Base-by-base conservation (phyloP, 2,329 filamentous ascomycete species). In the Fusarium xyrophilum region DNA sequence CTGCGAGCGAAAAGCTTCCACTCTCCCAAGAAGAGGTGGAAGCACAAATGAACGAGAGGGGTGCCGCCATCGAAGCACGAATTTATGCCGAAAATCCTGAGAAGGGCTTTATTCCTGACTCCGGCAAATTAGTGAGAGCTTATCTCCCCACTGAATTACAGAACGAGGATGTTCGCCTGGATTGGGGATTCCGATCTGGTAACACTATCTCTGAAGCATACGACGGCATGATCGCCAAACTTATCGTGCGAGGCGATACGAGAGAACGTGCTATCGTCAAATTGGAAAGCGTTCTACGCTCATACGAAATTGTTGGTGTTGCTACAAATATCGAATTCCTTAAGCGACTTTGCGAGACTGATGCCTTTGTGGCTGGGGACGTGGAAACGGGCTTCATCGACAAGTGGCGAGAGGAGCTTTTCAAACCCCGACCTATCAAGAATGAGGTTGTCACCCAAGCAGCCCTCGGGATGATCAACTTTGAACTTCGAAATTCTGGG, bases 171-270 rank as follows among this genome's bases (percentile, higher is more conserved):
- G 87, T 98, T 33, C 89, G 96, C 40, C 93, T 99, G 69, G 96
- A 99, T 75, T 93, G 94, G 46, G 96, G 96, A 3, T 98, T 98
- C 77, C 88, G 94, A 30, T 86, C 93, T 71, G 96, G 96, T 28
- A 95, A 97, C 76, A 93, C 93, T 67, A 92, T 99, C 5, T 96
- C 94, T 0, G 93, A 95, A 61, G 92, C 96, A 56, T 99, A 99
- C 79, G 96, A 99, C 73, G 96, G 96, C 30, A 99, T 99, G 96
- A 97, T 99, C 71, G 93, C 96, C 44, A 99, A 99, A 81, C 86
- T 99, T 54, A 99, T 99, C 72, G 93, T 98, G 9, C 88, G 92
- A 60, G 96, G 92, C 1, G 86, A 88, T 19, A 91, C 91, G 59
- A 87, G 96, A 63, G 87, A 91, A 76, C 90, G 91, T 28, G 93